A percentile compares a stretch with the other conserved stretches of the same genome.
Conservation (phyloP, 257 asterid species). For the Coffea canephora region DNA sequence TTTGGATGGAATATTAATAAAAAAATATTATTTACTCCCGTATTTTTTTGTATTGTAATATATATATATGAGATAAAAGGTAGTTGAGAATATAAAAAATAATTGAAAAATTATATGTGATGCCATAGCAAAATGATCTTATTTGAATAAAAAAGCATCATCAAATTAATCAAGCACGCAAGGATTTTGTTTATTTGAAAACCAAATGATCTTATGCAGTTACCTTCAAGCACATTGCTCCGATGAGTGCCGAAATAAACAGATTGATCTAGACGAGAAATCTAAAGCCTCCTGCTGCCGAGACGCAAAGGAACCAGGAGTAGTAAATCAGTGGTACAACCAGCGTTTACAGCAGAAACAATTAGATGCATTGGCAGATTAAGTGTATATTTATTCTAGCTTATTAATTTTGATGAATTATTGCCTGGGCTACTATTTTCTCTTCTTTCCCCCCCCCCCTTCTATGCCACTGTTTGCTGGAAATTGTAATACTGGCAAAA, state of each 20-base stretch:
- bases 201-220: background rate
- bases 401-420: too few species aligned
- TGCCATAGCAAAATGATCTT: too few species aligned
- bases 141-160: background rate
- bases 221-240: constrained; percentile 9
- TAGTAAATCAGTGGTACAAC: background rate
- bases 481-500: background rate
- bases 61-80: too few species aligned
- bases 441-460: background rate
- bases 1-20: too few species aligned
- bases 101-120: too few species aligned
- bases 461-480: background rate
- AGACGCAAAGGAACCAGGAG: background rate
- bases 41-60: too few species aligned
- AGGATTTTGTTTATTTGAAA: background rate
- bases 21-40: too few species aligned
- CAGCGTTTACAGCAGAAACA: background rate
- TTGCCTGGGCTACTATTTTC: too few species aligned
- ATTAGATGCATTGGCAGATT: background rate
- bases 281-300: background rate
- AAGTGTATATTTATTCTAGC: background rate
- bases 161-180: background rate
- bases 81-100: too few species aligned
- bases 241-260: background rate
- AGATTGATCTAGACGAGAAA: background rate